Evolutionary conservation across 225 moss, liverwort and hornwort species (phyloP), one percentile per base, ranked within the genome.

Genomic region (Ulota crispa): DNA sequence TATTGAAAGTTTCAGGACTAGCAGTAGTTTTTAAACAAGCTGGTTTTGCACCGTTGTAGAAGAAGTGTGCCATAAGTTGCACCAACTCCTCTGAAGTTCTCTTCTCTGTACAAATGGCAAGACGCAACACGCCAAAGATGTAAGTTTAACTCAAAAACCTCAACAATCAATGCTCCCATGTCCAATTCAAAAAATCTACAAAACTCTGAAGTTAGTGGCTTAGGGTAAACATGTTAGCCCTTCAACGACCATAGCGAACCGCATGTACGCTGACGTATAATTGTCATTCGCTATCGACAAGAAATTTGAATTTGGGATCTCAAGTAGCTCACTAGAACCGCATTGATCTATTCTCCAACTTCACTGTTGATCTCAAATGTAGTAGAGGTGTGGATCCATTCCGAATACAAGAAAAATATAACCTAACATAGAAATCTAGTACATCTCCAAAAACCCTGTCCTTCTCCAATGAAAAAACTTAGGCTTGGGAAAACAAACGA

Each of bases 51-150:
- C 88, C 92, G 9, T 88, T 88, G 73, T 92, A 92, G 73, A 92
- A 92, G 80, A 88, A 90, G 68, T 92, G 88, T 21, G 92, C 90
- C 77, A 87, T 85, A 54, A 90, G 76, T 68, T 92, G 90, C 83
- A 88, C 36, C 86, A 92, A 77, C 80, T 92, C 90, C 52, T 92
- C 86, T 63, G 90, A 83, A 68, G 74, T 88, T 80, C 86, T 88
- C 64, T 72, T 56, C 39, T 86, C 92, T 92, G 86, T 14, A 76
- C 66, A 84, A 54, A 65, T 18, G 50, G 50, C 50, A 39, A 65
- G 23, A 76, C 16, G 68, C 61, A 55, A 39, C 71, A 21, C 71
- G 23, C 16, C 23, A 75, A 82, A 56, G 71, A 16, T 41, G 59
- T 60, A 75, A 78, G 54, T 59, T 39, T 80, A 23, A 41, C 52